Evolutionary conservation across 2,329 filamentous ascomycete genomes (phyloP).

Genomic region (Apiospora marii): DNA sequence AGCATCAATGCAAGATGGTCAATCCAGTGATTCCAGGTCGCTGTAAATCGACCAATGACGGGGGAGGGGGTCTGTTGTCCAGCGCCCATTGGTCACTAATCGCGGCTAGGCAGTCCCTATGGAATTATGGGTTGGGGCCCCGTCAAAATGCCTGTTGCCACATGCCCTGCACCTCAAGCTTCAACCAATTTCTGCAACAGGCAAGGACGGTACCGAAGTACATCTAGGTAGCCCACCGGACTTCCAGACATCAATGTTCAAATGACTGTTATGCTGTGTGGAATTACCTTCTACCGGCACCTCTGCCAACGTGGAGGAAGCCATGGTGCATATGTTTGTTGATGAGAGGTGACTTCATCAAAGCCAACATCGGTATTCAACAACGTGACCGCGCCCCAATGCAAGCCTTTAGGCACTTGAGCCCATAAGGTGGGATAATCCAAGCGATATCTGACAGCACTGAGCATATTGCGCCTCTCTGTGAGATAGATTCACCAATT

Average conservation of each 20-base stretch:
- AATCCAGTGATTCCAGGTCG: neutral
- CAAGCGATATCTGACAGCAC: neutral
- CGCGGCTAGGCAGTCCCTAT: neutral
- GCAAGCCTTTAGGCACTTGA: neutral
- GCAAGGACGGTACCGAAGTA: neutral
- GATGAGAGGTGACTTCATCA: neutral
- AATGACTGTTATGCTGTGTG: neutral
- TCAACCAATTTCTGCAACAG: neutral
- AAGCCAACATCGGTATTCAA: neutral
- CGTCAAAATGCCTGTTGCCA: constrained; percentile 15
- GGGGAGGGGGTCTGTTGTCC: constrained; percentile 14
- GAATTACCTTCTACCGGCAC: constrained; percentile 11
- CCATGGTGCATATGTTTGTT: neutral
- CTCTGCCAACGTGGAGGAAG: neutral
- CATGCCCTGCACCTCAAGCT: neutral
- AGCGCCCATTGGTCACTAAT: constrained; percentile 4
- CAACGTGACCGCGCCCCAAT: neutral
- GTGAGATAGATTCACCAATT: neutral
- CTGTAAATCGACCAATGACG: constrained; percentile 15
- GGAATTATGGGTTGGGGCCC: constrained; percentile 1
- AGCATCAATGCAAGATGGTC: constrained; percentile 17
- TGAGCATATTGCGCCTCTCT: neutral
- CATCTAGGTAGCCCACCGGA: neutral
- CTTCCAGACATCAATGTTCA: too few relatives aligned
- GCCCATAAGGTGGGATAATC: neutral